Evolutionary conservation across 148 eudicot species (phyloP).

Genomic region (Vaccinium corymbosum): DNA sequence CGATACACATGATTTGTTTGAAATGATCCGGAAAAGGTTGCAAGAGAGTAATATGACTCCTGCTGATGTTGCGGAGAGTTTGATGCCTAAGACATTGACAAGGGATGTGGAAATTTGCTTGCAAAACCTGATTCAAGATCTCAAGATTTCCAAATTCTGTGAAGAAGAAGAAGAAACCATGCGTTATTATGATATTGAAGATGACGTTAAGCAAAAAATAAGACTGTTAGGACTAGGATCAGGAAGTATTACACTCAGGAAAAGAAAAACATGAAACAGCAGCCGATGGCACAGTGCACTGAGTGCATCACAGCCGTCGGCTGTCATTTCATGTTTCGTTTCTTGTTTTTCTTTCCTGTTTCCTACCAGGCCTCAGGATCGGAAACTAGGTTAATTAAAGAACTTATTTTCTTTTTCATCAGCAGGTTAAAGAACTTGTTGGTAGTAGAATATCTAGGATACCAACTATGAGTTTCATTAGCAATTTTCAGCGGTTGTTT

Average conservation of each 20-base stretch:
- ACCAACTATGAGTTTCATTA: background rate
- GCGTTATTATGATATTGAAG: background rate
- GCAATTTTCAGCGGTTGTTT: background rate
- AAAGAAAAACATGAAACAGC: too few relatives aligned
- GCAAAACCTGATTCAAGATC: slow-evolving; percentile 25
- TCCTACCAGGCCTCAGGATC: too few relatives aligned
- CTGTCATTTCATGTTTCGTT: too few relatives aligned
- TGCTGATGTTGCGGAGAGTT: slow-evolving; percentile 41
- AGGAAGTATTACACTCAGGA: too few relatives aligned
- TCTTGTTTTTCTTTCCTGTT: too few relatives aligned
- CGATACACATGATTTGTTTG: slow-evolving; percentile 33
- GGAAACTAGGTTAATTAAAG: background rate
- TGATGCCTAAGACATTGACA: slow-evolving; percentile 34
- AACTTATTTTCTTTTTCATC: background rate
- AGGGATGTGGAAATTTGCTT: slow-evolving; percentile 23
- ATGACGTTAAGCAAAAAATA: background rate
- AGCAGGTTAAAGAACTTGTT: background rate
- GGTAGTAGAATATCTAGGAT: background rate
- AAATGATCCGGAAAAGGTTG: slow-evolving; percentile 19
- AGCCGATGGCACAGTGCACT: too few relatives aligned
- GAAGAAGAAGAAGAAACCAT: background rate
- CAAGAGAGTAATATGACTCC: slow-evolving; percentile 30
- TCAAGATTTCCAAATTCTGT: slow-evolving; percentile 19
- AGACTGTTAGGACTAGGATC: too few relatives aligned
- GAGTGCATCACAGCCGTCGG: too few relatives aligned